These are phyloP conservation scores for Hibiscus trionum DNA, from an alignment of 345 rosid genomes.

Conservation along the genomic window DNA sequence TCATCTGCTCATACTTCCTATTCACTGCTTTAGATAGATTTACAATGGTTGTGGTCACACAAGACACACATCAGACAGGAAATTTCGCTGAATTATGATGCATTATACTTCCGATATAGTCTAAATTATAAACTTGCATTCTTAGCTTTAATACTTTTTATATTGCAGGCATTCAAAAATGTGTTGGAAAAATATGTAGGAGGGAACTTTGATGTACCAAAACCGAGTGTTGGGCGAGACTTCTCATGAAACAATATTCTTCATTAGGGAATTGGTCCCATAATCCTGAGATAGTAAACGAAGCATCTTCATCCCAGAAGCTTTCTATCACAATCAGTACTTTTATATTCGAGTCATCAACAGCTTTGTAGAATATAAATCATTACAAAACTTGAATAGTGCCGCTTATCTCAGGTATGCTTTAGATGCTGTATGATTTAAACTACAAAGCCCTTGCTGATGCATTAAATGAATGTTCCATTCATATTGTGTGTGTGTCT, in stretches of 20 bases:
- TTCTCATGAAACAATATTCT: conserved; percentile 10
- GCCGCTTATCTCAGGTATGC: conserved; percentile 21
- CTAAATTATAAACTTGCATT: background rate
- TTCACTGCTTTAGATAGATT: conserved; percentile 13
- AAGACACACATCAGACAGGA: background rate
- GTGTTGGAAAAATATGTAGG: conserved; percentile 55
- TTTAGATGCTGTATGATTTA: conserved; percentile 1
- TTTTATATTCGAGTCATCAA: conserved; percentile 32
- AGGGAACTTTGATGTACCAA: conserved; percentile 30
- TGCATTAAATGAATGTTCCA: background rate
- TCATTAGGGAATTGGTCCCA: conserved; percentile 24
- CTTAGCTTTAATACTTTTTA: background rate
- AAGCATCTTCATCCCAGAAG: conserved; percentile 25
- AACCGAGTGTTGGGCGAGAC: conserved; percentile 21
- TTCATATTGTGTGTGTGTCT: background rate
- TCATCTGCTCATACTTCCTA: conserved; percentile 9
- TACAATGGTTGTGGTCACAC: conserved; percentile 8
- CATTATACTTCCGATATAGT: background rate
- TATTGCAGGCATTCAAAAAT: conserved; percentile 61
- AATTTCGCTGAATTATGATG: conserved; percentile 7
- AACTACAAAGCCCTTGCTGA: background rate
- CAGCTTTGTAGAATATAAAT: conserved; percentile 38
- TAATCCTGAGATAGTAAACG: conserved; percentile 14
- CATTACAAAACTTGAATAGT: conserved; percentile 27
- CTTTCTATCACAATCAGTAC: conserved; percentile 26